Evolutionary conservation across 345 rosid species (phyloP).

Genomic region (Euphorbia tirucalli): DNA sequence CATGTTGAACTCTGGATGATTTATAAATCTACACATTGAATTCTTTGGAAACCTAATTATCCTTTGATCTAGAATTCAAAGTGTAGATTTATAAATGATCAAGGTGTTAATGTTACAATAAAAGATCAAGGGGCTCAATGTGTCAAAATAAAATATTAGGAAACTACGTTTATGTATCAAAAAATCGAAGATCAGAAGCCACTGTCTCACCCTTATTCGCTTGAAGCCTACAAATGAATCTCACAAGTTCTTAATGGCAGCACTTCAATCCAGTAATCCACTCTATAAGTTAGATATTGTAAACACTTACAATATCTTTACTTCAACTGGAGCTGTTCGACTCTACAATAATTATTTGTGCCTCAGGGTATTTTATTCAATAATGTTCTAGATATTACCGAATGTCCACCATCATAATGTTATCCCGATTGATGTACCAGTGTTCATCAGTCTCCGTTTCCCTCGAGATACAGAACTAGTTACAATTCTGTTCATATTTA

Average conservation of each 20-base stretch:
- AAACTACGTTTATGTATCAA: no score
- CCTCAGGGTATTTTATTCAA: neutral
- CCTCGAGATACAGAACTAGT: neutral
- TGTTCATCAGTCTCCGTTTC: no score
- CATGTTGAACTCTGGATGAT: no score
- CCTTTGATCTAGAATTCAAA: no score
- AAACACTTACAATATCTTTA: neutral
- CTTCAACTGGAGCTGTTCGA: neutral
- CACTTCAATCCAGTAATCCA: neutral
- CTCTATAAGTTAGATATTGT: neutral
- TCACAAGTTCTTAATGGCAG: neutral
- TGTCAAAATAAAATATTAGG: neutral
- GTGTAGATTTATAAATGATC: no score
- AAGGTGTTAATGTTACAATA: no score
- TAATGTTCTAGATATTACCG: neutral
- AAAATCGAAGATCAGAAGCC: no score
- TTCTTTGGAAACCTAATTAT: no score
- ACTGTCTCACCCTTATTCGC: neutral
- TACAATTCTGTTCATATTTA: no score
- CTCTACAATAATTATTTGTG: neutral
- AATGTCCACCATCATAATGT: neutral
- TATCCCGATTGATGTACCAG: neutral
- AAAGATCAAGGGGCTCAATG: neutral
- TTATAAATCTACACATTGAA: no score
- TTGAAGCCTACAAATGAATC: neutral